Evolutionary conservation across 805 yeast species (phyloP).

Genomic region (Metschnikowia noctiluminum): DNA sequence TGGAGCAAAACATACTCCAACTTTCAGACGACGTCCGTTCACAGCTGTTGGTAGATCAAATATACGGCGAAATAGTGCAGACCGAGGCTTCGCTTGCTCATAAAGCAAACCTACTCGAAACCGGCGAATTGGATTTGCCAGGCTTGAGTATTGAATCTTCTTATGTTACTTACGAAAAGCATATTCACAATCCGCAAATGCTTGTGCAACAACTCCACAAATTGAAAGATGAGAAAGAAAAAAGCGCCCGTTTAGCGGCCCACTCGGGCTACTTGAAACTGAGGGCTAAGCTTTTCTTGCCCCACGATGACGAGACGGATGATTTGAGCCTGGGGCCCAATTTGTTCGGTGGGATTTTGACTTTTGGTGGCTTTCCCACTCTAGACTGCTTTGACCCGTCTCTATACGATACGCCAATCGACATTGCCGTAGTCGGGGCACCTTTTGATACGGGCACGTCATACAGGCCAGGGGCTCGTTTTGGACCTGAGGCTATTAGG

Average conservation of each 20-base stretch:
- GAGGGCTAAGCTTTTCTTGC: slow-evolving; percentile 25
- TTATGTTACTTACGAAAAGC: neutral
- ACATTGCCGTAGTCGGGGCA: slow-evolving; percentile 57
- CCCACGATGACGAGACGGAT: slow-evolving; percentile 34
- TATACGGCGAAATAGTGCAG: slow-evolving; percentile 15
- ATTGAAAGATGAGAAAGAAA: slow-evolving; percentile 1
- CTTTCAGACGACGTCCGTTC: neutral
- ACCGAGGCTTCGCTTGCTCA: slow-evolving; percentile 4
- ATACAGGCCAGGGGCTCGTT: slow-evolving; percentile 55
- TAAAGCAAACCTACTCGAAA: slow-evolving; percentile 3
- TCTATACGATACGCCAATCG: slow-evolving; percentile 23
- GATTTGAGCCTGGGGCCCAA: slow-evolving; percentile 19
- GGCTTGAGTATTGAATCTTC: neutral
- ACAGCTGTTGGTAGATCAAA: slow-evolving; percentile 15
- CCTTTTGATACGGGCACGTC: slow-evolving; percentile 59
- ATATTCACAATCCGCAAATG: neutral
- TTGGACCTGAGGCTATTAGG: slow-evolving; percentile 55
- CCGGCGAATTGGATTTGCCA: neutral
- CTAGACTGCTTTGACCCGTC: slow-evolving; percentile 46
- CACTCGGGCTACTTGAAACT: slow-evolving; percentile 15
- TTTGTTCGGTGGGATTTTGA: slow-evolving; percentile 49
- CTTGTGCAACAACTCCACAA: slow-evolving; percentile 4
- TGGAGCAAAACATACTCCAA: neutral
- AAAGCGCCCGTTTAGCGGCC: slow-evolving; percentile 5
- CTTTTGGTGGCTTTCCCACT: slow-evolving; percentile 50